These are phyloP conservation scores for Fonsecaea multimorphosa DNA, from an alignment of 2,329 filamentous ascomycete species.

Conservation along the genomic window DNA sequence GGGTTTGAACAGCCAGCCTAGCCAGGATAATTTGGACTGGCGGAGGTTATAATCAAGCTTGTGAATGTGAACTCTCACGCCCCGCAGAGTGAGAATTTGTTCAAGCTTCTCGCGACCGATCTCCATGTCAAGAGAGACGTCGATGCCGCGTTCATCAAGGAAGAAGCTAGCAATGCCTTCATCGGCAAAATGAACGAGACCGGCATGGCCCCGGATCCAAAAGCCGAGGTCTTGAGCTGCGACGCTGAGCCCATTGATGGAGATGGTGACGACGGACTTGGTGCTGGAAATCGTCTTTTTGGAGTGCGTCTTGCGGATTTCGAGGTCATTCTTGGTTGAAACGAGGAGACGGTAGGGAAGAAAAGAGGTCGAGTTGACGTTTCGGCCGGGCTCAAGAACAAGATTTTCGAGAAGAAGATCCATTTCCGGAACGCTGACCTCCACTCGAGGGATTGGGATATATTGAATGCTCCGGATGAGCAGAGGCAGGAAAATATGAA, in stretches of 20 bases:
- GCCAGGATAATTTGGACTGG: constrained; percentile 75
- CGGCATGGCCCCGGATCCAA: constrained; percentile 80
- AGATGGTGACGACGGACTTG: constrained; percentile 76
- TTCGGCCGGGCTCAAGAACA: constrained; percentile 84
- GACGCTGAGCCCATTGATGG: constrained; percentile 80
- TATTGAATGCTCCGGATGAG: constrained; percentile 80
- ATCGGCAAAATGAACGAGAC: constrained; percentile 75
- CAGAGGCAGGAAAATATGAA: constrained; percentile 81
- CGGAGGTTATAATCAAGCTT: constrained; percentile 80
- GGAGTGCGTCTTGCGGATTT: constrained; percentile 78
- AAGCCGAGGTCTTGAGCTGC: constrained; percentile 88
- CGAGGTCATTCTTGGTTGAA: constrained; percentile 83
- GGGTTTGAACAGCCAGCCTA: constrained; percentile 84
- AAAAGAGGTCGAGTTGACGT: constrained; percentile 85
- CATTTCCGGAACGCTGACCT: constrained; percentile 80
- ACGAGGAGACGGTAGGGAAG: constrained; percentile 82
- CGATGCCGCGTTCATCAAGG: constrained; percentile 84
- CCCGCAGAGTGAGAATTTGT: constrained; percentile 76
- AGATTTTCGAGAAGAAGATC: constrained; percentile 90
- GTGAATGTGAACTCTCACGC: constrained; percentile 81
- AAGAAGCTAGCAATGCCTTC: constrained; percentile 85
- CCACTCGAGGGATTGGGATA: constrained; percentile 87
- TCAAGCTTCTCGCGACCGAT: constrained; percentile 79
- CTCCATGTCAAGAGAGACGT: constrained; percentile 83
- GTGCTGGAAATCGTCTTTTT: constrained; percentile 68